Conservation (phyloP, 1,284 basidiomycete species). For the Leccinum griseonigrum region DNA sequence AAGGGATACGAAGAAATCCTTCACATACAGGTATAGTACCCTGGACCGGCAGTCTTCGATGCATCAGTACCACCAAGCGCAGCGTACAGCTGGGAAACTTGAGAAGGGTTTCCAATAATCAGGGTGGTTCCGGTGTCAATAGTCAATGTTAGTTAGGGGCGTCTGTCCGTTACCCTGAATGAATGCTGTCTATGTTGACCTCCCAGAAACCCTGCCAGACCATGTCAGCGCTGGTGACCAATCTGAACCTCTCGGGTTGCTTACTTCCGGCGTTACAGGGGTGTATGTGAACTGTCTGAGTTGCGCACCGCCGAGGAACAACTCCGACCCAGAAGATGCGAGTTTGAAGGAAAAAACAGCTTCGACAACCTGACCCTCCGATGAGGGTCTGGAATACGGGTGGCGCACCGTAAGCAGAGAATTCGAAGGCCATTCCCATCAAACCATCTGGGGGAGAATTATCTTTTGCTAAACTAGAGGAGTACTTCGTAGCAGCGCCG, state of each 20-base stretch:
- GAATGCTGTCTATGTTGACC: conserved; percentile 18
- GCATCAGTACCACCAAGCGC: conserved; percentile 10
- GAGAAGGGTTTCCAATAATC: conserved; percentile 45
- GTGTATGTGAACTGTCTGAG: conserved; percentile 13
- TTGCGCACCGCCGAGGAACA: conserved; percentile 41
- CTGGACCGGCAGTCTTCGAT: conserved; percentile 4
- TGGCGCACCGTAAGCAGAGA: conserved; percentile 8
- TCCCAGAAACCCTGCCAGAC: conserved; percentile 30
- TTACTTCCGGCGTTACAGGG: conserved; percentile 40
- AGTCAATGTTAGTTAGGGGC: conserved; percentile 13
- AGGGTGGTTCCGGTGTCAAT: conserved; percentile 47
- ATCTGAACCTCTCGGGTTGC: conserved; percentile 8
- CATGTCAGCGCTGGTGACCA: neutral
- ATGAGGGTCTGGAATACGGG: conserved; percentile 20
- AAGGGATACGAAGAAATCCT: neutral
- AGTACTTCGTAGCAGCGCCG: conserved; percentile 14
- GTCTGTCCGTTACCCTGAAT: conserved; percentile 12
- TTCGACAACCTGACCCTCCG: conserved; percentile 22
- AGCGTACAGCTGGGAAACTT: conserved; percentile 40
- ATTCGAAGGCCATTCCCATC: conserved; percentile 20
- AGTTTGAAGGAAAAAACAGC: conserved; percentile 42
- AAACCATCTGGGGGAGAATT: conserved; percentile 19
- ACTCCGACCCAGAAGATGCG: conserved; percentile 35
- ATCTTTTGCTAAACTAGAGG: neutral
- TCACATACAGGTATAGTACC: conserved; percentile 17